phyloP scores from a whole-genome alignment of 805 yeast species.

The Saccharomycopsis schoenii region DNA sequence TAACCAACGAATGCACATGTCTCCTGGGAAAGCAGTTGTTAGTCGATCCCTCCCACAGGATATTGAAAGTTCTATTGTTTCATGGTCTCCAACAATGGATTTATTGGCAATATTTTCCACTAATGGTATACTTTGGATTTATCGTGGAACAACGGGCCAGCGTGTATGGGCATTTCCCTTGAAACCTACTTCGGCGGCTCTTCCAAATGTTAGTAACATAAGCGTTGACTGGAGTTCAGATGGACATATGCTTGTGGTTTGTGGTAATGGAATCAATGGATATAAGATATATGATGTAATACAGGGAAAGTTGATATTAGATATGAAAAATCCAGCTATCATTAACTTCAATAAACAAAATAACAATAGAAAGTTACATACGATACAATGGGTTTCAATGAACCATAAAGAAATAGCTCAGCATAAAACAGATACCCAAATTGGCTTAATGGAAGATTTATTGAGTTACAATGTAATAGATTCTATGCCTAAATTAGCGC shows the following conservation, averaged over 20 bases:
- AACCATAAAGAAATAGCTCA: not conserved
- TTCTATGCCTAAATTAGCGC: conserved; percentile 30
- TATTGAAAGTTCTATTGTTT: conserved; percentile 3
- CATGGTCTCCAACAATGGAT: conserved; percentile 46
- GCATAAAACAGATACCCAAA: not conserved
- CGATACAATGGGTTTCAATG: conserved; percentile 1
- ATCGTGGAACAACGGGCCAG: conserved; percentile 40
- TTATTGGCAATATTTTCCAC: conserved; percentile 36
- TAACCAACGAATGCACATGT: not conserved
- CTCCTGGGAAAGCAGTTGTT: not conserved
- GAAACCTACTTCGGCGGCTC: not conserved
- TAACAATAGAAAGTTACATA: conserved; percentile 13
- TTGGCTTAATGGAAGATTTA: conserved; percentile 10
- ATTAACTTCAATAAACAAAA: conserved; percentile 34
- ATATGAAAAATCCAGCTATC: conserved; percentile 35
- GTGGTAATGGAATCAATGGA: conserved; percentile 24
- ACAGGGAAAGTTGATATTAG: conserved; percentile 28
- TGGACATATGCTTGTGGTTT: conserved; percentile 22
- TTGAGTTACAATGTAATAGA: conserved; percentile 25
- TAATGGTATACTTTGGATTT: conserved; percentile 43
- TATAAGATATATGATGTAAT: conserved; percentile 27
- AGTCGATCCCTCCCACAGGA: conserved; percentile 3
- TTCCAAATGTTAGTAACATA: not conserved
- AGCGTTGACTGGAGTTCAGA: conserved; percentile 28
- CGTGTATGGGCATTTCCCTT: conserved; percentile 36